Evolutionary conservation across 768 basidiomycete species (phyloP), one percentile per base, ranked within the genome.

Genomic region (Gloeophyllum trabeum): DNA sequence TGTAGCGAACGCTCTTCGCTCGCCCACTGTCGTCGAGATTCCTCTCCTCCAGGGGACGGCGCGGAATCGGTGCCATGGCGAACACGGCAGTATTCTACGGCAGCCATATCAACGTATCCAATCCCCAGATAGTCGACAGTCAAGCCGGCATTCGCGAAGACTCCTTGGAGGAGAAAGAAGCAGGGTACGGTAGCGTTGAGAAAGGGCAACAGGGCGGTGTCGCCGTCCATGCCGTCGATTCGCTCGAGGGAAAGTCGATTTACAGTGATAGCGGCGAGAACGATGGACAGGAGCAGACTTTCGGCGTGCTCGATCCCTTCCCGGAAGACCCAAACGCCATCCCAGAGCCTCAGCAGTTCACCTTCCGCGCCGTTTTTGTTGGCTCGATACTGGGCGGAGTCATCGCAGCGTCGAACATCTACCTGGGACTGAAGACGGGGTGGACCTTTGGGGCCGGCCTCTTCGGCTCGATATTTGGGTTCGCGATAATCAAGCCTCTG

Each of bases 381-480:
- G 73, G 75, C 44, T 68, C 67, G 49, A 46, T 42, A 13, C 64
- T 80, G 22, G 73, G 76, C 23, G 71, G 68, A 30, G 47, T 79
- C 51, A 71, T 79, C 21, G 69, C 72, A 37, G 73, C 78, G 10
- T 75, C 73, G 38, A 77, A 78, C 54, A 73, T 82, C 45, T 80
- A 82, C 54, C 71, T 80, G 18, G 76, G 80, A 28, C 56, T 81
- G 44, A 80, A 81, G 61, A 79, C 79, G 1, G 79, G 78, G 36
- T 37, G 36, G 36, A 37, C 36, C 20, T 37, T 37, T 21, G 36
- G 36, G 20, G 36, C 36, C 7, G 10, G 10, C 7, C 20, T 37
- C 7, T 37, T 37, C 36, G 36, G 36, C 20, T 37, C 36, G 36
- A 37, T 37, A 12, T 37, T 37, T 19, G 36, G 36, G 7, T 52